Evolutionary conservation across 345 rosid species (phyloP).

Genomic region (sweet orange (Citrus sinensis)): DVS_A1.0 CM039164.1:18688001-18688500

Average conservation of each 20-base stretch:
- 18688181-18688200: neutral
- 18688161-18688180: neutral
- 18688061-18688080: neutral
- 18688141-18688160: neutral
- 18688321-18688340: constrained; percentile 25
- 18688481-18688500: constrained; percentile 43
- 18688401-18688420: constrained; percentile 4
- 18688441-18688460: neutral
- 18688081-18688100: neutral
- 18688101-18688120: neutral
- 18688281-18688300: constrained; percentile 32
- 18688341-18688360: constrained; percentile 22
- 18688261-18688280: constrained; percentile 33
- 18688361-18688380: constrained; percentile 35
- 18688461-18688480: constrained; percentile 27
- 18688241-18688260: constrained; percentile 36
- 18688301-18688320: constrained; percentile 27
- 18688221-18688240: neutral
- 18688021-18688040: neutral
- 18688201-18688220: neutral
- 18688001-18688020: neutral
- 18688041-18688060: neutral
- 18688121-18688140: neutral
- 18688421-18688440: constrained; percentile 8
- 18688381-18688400: constrained; percentile 24